Evolutionary conservation across 2,329 filamentous ascomycete species (phyloP).

Genomic region (Xylariaceae sp.): DNA sequence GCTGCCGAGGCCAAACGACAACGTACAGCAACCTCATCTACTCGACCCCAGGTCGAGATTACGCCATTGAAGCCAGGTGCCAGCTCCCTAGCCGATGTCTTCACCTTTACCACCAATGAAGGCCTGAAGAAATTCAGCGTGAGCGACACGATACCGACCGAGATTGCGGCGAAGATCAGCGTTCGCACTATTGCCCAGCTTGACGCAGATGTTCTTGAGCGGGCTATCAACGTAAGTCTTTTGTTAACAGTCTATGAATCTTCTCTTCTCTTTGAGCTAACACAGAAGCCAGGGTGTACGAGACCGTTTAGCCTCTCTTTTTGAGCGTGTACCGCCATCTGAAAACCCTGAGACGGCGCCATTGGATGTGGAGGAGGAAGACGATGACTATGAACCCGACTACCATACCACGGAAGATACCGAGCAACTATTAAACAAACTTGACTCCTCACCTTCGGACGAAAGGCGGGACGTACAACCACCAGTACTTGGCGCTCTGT

Average conservation of each 20-base stretch:
- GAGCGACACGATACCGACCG: constrained; percentile 63
- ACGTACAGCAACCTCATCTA: constrained; percentile 55
- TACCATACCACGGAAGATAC: constrained; percentile 73
- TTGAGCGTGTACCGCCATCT: constrained; percentile 40
- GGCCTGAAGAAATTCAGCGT: constrained; percentile 79
- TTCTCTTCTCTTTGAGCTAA: constrained; percentile 8
- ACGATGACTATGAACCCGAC: constrained; percentile 91
- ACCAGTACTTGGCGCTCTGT: constrained; percentile 50
- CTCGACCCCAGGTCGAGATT: constrained; percentile 47
- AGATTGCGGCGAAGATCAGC: constrained; percentile 76
- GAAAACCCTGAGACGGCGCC: constrained; percentile 58
- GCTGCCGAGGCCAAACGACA: constrained; percentile 81
- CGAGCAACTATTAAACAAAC: constrained; percentile 73
- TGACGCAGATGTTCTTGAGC: constrained; percentile 63
- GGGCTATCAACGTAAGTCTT: constrained; percentile 65
- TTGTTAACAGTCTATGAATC: not conserved
- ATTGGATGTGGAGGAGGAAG: constrained; percentile 68
- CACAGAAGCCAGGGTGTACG: constrained; percentile 43
- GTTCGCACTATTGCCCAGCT: constrained; percentile 71
- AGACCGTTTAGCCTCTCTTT: constrained; percentile 43
- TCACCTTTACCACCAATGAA: constrained; percentile 74
- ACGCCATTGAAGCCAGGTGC: constrained; percentile 71
- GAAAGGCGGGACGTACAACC: constrained; percentile 42
- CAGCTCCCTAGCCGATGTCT: constrained; percentile 77
- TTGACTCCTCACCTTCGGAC: constrained; percentile 64